Conservation (phyloP, 768 basidiomycete genomes). For the Porpolomopsis calyptriformis region DNA sequence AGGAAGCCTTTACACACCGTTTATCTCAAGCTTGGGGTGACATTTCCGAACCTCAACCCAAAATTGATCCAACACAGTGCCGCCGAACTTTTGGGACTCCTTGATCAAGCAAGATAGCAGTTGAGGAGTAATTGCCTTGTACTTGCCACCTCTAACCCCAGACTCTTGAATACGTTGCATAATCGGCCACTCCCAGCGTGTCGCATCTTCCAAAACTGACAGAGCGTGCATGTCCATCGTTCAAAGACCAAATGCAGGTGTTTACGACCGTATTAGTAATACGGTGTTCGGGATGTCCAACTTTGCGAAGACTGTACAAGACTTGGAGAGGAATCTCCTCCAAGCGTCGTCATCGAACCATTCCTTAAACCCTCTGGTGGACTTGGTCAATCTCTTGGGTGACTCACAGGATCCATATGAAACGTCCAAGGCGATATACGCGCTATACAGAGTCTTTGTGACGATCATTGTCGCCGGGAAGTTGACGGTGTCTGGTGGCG, state of each 20-base stretch:
- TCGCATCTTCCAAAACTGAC: background rate
- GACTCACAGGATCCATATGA: slow-evolving; percentile 39
- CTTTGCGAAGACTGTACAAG: slow-evolving; percentile 25
- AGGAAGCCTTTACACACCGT: background rate
- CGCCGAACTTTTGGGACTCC: slow-evolving; percentile 1
- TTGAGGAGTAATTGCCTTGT: background rate
- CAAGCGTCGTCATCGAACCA: slow-evolving; percentile 40
- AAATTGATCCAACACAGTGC: slow-evolving; percentile 4
- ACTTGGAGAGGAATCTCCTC: slow-evolving; percentile 47
- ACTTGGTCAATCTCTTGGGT: slow-evolving; percentile 68
- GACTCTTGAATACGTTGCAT: background rate
- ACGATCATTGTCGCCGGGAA: slow-evolving; percentile 48
- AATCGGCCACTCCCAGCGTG: background rate
- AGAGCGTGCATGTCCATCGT: slow-evolving; percentile 1
- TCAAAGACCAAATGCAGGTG: too few species aligned
- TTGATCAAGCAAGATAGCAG: background rate
- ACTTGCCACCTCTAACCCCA: background rate
- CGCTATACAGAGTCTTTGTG: slow-evolving; percentile 71
- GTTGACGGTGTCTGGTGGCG: slow-evolving; percentile 35
- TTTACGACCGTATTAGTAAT: too few species aligned
- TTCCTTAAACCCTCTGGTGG: slow-evolving; percentile 70
- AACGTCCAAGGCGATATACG: slow-evolving; percentile 68
- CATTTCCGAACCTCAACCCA: background rate
- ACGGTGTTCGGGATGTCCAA: too few species aligned
- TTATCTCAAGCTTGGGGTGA: background rate